phyloP scores from a whole-genome alignment of 805 yeast species.

The Schwanniomyces polymorphus region DNA sequence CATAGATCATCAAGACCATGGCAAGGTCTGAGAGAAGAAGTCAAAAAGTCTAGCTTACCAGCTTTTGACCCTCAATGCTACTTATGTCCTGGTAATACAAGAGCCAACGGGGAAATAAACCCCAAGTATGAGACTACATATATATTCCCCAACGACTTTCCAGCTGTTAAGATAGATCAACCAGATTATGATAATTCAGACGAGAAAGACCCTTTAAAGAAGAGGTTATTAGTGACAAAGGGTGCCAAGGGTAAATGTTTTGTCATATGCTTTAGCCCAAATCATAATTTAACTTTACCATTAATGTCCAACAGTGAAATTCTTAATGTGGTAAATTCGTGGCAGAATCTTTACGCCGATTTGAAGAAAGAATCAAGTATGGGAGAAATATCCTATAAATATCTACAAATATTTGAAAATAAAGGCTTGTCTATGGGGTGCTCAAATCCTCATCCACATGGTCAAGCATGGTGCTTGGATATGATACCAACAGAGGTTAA shows the following conservation, averaged over 20 bases:
- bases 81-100: conserved; percentile 68
- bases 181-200: conserved; percentile 37
- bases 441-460: conserved; percentile 80
- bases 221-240: conserved; percentile 49
- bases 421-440: conserved; percentile 83
- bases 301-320: conserved; percentile 51
- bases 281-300: conserved; percentile 67
- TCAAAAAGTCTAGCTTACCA: conserved; percentile 43
- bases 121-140: conserved; percentile 59
- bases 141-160: conserved; percentile 66
- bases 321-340: conserved; percentile 52
- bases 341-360: conserved; percentile 54
- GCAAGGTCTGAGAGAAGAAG: conserved; percentile 71
- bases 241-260: conserved; percentile 68
- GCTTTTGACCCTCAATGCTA: conserved; percentile 65
- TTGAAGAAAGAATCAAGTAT: conserved; percentile 38
- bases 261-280: conserved; percentile 73
- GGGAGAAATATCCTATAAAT: conserved; percentile 47
- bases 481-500: conserved; percentile 66
- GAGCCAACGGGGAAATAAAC: conserved; percentile 62
- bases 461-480: conserved; percentile 77
- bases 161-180: conserved; percentile 64
- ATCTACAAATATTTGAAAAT: conserved; percentile 74
- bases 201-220: conserved; percentile 25
- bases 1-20: conserved; percentile 79